A percentile compares a stretch with the other conserved stretches of the same genome.
Evolutionary conservation across 108 stramenopile genomes (phyloP).

Genomic region (Nitzschia putrida): DNA sequence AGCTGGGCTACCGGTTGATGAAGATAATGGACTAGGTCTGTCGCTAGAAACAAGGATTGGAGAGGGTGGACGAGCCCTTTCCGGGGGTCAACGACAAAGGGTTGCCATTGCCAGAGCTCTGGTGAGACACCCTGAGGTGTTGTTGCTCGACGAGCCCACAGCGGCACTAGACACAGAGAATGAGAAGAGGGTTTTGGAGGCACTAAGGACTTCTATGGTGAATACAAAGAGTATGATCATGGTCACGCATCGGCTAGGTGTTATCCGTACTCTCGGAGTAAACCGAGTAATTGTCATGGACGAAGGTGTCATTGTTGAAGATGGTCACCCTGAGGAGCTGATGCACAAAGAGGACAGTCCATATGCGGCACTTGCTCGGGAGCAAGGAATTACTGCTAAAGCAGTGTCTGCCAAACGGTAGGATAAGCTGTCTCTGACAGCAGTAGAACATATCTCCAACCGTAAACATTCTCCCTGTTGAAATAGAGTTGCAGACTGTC

Average conservation of each 20-base stretch:
- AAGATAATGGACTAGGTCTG: slow-evolving; percentile 74
- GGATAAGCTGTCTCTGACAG: too few species aligned
- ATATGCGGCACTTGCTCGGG: slow-evolving; percentile 74
- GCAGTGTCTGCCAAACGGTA: background rate
- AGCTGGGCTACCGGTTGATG: slow-evolving; percentile 69
- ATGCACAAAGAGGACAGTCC: slow-evolving; percentile 57
- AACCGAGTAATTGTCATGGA: slow-evolving; percentile 92
- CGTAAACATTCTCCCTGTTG: too few species aligned
- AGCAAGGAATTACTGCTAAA: slow-evolving; percentile 77
- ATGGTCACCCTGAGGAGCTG: slow-evolving; percentile 90
- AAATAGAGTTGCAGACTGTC: too few species aligned
- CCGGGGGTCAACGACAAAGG: slow-evolving; percentile 91
- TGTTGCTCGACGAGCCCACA: slow-evolving; percentile 71
- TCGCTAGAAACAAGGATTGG: slow-evolving; percentile 90
- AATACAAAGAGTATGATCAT: slow-evolving; percentile 81
- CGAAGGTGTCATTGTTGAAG: slow-evolving; percentile 85
- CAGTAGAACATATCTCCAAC: too few species aligned
- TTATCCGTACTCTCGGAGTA: slow-evolving; percentile 80
- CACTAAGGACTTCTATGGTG: slow-evolving; percentile 63
- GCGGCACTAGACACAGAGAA: slow-evolving; percentile 82
- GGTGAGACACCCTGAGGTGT: slow-evolving; percentile 76
- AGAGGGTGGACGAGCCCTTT: slow-evolving; percentile 88
- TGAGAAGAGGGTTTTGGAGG: slow-evolving; percentile 73
- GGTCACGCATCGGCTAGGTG: slow-evolving; percentile 87
- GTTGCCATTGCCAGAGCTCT: slow-evolving; percentile 93